A percentile compares a stretch with the other conserved stretches of the same genome.
These are phyloP conservation scores for Malassezia psittaci DNA, from an alignment of 1,284 basidiomycete species.

Conservation along the genomic window DNA sequence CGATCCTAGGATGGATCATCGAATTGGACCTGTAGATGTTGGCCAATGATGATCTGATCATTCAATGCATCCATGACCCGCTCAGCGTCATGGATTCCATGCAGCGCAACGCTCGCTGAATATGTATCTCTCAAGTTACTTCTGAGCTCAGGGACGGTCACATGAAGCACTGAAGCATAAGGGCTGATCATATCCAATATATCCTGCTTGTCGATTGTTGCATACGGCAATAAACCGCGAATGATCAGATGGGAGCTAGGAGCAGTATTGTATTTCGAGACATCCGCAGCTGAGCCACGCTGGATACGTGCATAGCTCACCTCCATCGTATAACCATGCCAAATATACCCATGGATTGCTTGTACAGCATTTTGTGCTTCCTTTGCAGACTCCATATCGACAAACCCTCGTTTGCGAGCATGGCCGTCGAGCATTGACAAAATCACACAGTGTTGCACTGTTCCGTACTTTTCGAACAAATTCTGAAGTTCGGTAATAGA, in stretches of 20 bases:
- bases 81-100: neutral
- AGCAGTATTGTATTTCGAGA: neutral
- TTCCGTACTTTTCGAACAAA: constrained; percentile 31
- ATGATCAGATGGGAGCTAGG: constrained; percentile 16
- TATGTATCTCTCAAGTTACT: neutral
- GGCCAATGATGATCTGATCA: neutral
- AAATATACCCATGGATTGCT: constrained; percentile 30
- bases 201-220: constrained; percentile 23
- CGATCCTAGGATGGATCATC: neutral
- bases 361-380: constrained; percentile 35
- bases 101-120: constrained; percentile 2
- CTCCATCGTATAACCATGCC: constrained; percentile 45
- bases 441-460: constrained; percentile 43
- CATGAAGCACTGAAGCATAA: constrained; percentile 7
- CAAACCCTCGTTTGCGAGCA: constrained; percentile 44
- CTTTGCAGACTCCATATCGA: constrained; percentile 36
- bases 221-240: constrained; percentile 17
- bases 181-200: constrained; percentile 16
- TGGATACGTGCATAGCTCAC: constrained; percentile 46
- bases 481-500: constrained; percentile 33
- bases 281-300: constrained; percentile 13
- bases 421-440: constrained; percentile 44
- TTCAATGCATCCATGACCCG: constrained; percentile 1
- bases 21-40: neutral
- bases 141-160: neutral